phyloP scores from a whole-genome alignment of 1,139 yeast genomes.

The Arxiozyma slooffiae region DNA sequence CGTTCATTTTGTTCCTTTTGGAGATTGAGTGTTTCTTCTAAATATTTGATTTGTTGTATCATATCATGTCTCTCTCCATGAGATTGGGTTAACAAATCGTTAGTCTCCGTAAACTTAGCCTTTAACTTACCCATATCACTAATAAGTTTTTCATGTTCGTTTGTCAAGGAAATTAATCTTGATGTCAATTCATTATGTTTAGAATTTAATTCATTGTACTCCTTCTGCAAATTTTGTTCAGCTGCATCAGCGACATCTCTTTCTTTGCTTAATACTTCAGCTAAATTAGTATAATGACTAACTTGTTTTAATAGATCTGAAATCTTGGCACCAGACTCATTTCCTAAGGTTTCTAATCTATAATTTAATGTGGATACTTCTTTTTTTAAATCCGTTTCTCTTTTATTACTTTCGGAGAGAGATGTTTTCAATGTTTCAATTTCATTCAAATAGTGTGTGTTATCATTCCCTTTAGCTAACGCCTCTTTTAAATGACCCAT shows the following conservation, averaged over 20 bases:
- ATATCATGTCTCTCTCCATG: slow-evolving; percentile 38
- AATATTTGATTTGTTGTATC: slow-evolving; percentile 22
- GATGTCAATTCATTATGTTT: slow-evolving; percentile 40
- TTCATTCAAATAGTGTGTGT: slow-evolving; percentile 45
- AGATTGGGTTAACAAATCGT: slow-evolving; percentile 39
- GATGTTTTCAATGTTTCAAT: slow-evolving; percentile 51
- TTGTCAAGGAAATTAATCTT: slow-evolving; percentile 20
- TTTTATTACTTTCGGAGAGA: slow-evolving; percentile 46
- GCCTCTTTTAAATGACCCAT: slow-evolving; percentile 44
- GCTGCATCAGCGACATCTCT: slow-evolving; percentile 38
- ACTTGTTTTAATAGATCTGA: slow-evolving; percentile 43
- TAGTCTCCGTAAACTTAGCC: slow-evolving; percentile 37
- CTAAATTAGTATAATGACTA: slow-evolving; percentile 38
- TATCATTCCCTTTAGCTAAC: slow-evolving; percentile 34
- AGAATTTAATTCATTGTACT: slow-evolving; percentile 34
- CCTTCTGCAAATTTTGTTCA: slow-evolving; percentile 35
- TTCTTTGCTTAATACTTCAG: slow-evolving; percentile 40
- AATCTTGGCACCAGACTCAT: slow-evolving; percentile 44
- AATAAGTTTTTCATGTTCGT: slow-evolving; percentile 43
- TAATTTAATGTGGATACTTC: slow-evolving; percentile 53
- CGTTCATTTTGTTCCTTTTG: slow-evolving; percentile 28
- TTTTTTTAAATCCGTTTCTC: slow-evolving; percentile 56
- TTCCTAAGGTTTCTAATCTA: slow-evolving; percentile 49
- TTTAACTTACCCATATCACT: slow-evolving; percentile 42
- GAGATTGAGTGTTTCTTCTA: slow-evolving; percentile 28